Conservation (phyloP, 1,284 basidiomycete species). For the Wallemia mellicola region DNA sequence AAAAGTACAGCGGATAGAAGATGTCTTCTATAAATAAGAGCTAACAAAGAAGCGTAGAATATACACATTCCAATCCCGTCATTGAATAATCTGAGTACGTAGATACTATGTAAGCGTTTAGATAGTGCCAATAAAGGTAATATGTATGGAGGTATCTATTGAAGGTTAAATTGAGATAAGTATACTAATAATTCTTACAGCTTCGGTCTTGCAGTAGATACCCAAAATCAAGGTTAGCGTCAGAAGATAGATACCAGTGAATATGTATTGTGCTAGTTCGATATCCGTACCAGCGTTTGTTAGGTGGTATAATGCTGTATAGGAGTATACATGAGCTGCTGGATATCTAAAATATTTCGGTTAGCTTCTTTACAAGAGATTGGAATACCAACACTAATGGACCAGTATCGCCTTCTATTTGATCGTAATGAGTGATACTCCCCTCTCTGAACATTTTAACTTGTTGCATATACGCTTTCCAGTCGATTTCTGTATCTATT, state of each 20-base stretch:
- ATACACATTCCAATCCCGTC: slow-evolving; percentile 56
- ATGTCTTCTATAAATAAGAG: slow-evolving; percentile 27
- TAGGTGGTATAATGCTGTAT: slow-evolving; percentile 35
- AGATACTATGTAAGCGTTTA: slow-evolving; percentile 84
- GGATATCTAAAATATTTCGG: slow-evolving; percentile 36
- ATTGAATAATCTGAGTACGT: slow-evolving; percentile 72
- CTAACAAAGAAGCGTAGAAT: slow-evolving; percentile 18
- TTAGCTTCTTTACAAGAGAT: slow-evolving; percentile 2
- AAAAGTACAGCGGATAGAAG: slow-evolving; percentile 33
- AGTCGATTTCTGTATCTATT: slow-evolving; percentile 99
- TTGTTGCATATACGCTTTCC: slow-evolving; percentile 73
- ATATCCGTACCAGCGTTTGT: slow-evolving; percentile 33
- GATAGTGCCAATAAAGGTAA: slow-evolving; percentile 49
- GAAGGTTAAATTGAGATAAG: slow-evolving; percentile 10
- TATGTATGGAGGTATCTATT: slow-evolving; percentile 39
- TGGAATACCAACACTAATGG: slow-evolving; percentile 45
- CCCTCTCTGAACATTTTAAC: slow-evolving; percentile 47
- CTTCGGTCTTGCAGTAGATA: slow-evolving; percentile 30
- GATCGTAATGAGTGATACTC: slow-evolving; percentile 45
- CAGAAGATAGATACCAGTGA: slow-evolving; percentile 35
- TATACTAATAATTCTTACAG: neutral
- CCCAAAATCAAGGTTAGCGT: slow-evolving; percentile 32
- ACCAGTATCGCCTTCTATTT: slow-evolving; percentile 67
- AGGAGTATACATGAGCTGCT: slow-evolving; percentile 67
- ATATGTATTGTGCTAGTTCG: slow-evolving; percentile 41